A percentile compares a stretch with the other conserved stretches of the same genome.
Evolutionary conservation across 257 asterid genomes (phyloP).

Genomic region (Rehmannia glutinosa): DNA sequence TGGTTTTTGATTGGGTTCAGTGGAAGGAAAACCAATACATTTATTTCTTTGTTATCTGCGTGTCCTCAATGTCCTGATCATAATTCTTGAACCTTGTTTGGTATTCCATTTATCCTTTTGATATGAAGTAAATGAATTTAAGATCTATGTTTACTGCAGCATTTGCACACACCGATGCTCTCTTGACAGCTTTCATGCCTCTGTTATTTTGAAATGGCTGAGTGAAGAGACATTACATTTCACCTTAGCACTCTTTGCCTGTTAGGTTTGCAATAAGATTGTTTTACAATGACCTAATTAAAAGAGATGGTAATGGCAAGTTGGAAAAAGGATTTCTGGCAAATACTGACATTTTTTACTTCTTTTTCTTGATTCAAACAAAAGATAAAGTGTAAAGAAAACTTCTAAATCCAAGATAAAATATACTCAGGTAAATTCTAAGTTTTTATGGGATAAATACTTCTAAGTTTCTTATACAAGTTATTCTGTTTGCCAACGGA

Average conservation of each 20-base stretch:
- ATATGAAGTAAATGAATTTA: background rate
- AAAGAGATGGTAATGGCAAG: background rate
- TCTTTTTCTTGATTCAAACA: background rate
- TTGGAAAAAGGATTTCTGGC: background rate
- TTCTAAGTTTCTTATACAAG: background rate
- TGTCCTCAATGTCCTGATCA: background rate
- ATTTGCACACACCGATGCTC: background rate
- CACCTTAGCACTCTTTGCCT: background rate
- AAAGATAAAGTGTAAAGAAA: background rate
- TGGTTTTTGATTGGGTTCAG: background rate
- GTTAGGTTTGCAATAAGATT: background rate
- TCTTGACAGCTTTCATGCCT: background rate
- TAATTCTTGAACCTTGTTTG: conserved; percentile 2
- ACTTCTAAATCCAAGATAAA: background rate
- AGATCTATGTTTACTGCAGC: background rate
- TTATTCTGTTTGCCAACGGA: background rate
- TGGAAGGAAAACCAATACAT: background rate
- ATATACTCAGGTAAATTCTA: background rate
- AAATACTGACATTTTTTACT: background rate
- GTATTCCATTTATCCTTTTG: background rate
- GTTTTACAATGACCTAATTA: background rate
- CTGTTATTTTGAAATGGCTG: background rate
- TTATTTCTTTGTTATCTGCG: background rate
- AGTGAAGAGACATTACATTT: background rate
- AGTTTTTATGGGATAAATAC: background rate